These are phyloP conservation scores for Exophiala viscosa DNA, from an alignment of 2,329 filamentous ascomycete genomes.

Conservation along the genomic window DNA sequence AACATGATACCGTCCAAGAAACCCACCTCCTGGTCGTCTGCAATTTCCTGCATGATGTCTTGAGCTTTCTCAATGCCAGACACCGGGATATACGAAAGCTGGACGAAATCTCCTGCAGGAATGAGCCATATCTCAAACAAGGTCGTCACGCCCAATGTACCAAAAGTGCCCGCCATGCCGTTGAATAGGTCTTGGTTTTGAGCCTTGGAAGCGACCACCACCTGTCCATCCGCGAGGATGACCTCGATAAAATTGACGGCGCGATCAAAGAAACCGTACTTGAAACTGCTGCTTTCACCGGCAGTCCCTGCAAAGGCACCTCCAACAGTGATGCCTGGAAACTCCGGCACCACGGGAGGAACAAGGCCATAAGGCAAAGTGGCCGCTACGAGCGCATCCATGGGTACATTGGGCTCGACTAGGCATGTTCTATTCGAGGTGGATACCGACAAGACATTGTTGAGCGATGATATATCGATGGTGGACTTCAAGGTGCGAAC, in stretches of 20 bases:
- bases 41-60: slow-evolving; percentile 38
- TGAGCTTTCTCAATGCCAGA: slow-evolving; percentile 36
- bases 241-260: slow-evolving; percentile 63
- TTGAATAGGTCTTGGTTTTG: slow-evolving; percentile 59
- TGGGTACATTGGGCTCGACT: slow-evolving; percentile 68
- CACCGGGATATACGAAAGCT: slow-evolving; percentile 47
- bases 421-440: slow-evolving; percentile 51
- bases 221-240: slow-evolving; percentile 58
- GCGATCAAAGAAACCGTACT: slow-evolving; percentile 62
- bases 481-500: slow-evolving; percentile 49
- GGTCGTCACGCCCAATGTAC: slow-evolving; percentile 65
- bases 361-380: slow-evolving; percentile 56
- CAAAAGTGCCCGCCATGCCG: slow-evolving; percentile 63
- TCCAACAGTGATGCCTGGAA: slow-evolving; percentile 67
- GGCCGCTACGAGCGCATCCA: slow-evolving; percentile 60
- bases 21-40: slow-evolving; percentile 38
- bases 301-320: slow-evolving; percentile 66
- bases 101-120: slow-evolving; percentile 47
- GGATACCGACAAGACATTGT: slow-evolving; percentile 61
- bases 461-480: slow-evolving; percentile 64
- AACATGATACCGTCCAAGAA: slow-evolving; percentile 53
- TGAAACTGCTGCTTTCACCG: slow-evolving; percentile 67
- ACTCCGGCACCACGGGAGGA: slow-evolving; percentile 67
- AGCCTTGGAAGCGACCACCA: slow-evolving; percentile 53
- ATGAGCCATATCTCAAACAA: slow-evolving; percentile 49